Conservation (phyloP, 192 early-diverging fungal genomes). For the Linnemannia schmuckeri region DNA sequence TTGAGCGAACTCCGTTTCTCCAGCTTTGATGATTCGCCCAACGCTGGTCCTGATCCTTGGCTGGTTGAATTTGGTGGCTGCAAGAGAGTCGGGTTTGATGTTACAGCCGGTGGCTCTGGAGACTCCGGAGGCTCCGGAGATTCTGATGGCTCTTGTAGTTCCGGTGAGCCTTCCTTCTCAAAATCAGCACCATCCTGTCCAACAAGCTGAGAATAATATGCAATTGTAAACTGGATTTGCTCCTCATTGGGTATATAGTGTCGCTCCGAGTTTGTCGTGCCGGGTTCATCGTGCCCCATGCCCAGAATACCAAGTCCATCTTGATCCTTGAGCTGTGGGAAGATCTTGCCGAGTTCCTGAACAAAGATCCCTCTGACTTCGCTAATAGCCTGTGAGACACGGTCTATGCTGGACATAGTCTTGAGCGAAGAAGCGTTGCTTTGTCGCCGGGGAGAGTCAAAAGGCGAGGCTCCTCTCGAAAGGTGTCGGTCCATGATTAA, state of each 20-base stretch:
- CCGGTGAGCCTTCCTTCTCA: slow-evolving; percentile 2
- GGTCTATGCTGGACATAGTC: slow-evolving; percentile 37
- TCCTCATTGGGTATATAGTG: slow-evolving; percentile 54
- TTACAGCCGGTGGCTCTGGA: neutral
- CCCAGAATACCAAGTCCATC: slow-evolving; percentile 55
- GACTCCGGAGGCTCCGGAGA: neutral
- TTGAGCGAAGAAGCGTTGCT: slow-evolving; percentile 22
- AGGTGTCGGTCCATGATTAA: slow-evolving; percentile 40
- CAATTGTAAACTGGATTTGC: slow-evolving; percentile 54
- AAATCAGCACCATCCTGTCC: slow-evolving; percentile 12
- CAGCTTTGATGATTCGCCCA: neutral
- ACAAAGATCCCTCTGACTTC: slow-evolving; percentile 58
- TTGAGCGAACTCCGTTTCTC: slow-evolving; percentile 19
- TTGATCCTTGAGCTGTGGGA: slow-evolving; percentile 56
- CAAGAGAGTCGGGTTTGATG: neutral
- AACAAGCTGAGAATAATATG: slow-evolving; percentile 43
- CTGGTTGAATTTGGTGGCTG: neutral
- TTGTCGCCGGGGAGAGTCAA: slow-evolving; percentile 30
- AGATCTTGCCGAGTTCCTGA: slow-evolving; percentile 55
- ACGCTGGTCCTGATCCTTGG: neutral
- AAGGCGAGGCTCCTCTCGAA: slow-evolving; percentile 30
- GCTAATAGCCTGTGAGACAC: slow-evolving; percentile 53
- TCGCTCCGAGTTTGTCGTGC: slow-evolving; percentile 15
- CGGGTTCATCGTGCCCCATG: slow-evolving; percentile 36
- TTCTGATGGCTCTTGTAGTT: neutral